phyloP scores from a whole-genome alignment of 2,329 filamentous ascomycete genomes.

The Tolypocladium album region DNA sequence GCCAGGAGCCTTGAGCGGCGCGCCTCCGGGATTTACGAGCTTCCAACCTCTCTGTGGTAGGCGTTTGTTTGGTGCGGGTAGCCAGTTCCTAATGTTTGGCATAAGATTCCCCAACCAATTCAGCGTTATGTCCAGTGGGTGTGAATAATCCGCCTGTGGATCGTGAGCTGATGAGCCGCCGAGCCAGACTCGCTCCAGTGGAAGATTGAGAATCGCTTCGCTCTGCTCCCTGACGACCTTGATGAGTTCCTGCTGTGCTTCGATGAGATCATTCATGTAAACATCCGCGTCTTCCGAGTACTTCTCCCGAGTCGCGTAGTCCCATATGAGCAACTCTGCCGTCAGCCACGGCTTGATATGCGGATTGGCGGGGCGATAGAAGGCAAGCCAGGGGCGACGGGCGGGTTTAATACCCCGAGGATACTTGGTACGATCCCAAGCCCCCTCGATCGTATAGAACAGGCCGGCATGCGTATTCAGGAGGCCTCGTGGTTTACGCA shows the following conservation, averaged over 20 bases:
- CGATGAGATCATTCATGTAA: slow-evolving; percentile 25
- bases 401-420: slow-evolving; percentile 8
- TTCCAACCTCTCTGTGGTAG: slow-evolving; percentile 28
- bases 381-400: slow-evolving; percentile 40
- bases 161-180: slow-evolving; percentile 19
- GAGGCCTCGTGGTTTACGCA: too few relatives aligned
- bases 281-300: slow-evolving; percentile 8
- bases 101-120: slow-evolving; percentile 22
- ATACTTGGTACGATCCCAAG: slow-evolving; percentile 2
- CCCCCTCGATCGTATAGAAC: slow-evolving; percentile 32
- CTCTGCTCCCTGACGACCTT: slow-evolving; percentile 19
- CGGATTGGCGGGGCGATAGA: slow-evolving; percentile 33
- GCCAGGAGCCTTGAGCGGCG: neutral
- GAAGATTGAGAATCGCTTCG: slow-evolving; percentile 14
- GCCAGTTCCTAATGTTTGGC: slow-evolving; percentile 16
- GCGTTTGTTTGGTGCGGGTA: slow-evolving; percentile 21
- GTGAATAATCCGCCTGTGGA: slow-evolving; percentile 8
- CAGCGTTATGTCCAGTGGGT: slow-evolving; percentile 32
- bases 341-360: slow-evolving; percentile 17
- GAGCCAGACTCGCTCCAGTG: slow-evolving; percentile 34
- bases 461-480: slow-evolving; percentile 24
- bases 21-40: slow-evolving; percentile 11
- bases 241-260: slow-evolving; percentile 35
- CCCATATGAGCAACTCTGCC: slow-evolving; percentile 46
- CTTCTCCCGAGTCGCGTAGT: slow-evolving; percentile 21